Percentiles rank a stretch among this genome's conserved stretches.
Evolutionary conservation across 441 rosid genomes (phyloP).

Genomic region (Croton laevigatus): DNA sequence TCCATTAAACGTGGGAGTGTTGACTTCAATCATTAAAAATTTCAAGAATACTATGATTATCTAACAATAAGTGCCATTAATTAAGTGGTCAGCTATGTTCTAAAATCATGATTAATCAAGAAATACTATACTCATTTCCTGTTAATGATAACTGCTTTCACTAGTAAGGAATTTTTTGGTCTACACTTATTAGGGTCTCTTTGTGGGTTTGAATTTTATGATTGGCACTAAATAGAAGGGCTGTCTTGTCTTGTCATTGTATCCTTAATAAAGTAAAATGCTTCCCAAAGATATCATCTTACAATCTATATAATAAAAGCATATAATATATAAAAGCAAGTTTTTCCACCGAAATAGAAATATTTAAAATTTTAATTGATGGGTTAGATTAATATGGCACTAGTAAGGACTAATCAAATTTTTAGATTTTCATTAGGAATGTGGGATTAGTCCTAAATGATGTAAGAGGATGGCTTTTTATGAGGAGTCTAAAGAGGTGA

Average conservation of each 20-base stretch:
- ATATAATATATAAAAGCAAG: too few species aligned
- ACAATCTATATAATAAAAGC: too few species aligned
- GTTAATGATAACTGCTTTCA: not conserved
- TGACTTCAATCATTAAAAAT: not conserved
- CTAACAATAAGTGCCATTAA: conserved; percentile 11
- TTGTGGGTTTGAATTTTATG: not conserved
- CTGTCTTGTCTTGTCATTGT: too few species aligned
- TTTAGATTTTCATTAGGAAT: too few species aligned
- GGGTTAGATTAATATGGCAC: too few species aligned
- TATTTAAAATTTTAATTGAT: too few species aligned
- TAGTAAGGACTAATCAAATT: too few species aligned
- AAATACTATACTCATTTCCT: not conserved
- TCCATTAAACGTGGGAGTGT: not conserved
- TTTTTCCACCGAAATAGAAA: not conserved
- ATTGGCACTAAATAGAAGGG: not conserved
- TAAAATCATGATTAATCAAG: not conserved
- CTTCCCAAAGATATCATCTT: not conserved
- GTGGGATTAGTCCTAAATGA: too few species aligned
- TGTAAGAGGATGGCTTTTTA: too few species aligned
- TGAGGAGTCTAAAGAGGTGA: too few species aligned
- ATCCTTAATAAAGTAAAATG: not conserved
- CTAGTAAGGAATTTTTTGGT: not conserved
- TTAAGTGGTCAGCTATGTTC: conserved; percentile 11
- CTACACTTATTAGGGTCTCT: not conserved
- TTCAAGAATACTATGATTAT: not conserved